Evolutionary conservation across 345 rosid genomes (phyloP), one percentile per base, ranked within the genome.

Genomic region (Eucalyptus caleyi): DNA sequence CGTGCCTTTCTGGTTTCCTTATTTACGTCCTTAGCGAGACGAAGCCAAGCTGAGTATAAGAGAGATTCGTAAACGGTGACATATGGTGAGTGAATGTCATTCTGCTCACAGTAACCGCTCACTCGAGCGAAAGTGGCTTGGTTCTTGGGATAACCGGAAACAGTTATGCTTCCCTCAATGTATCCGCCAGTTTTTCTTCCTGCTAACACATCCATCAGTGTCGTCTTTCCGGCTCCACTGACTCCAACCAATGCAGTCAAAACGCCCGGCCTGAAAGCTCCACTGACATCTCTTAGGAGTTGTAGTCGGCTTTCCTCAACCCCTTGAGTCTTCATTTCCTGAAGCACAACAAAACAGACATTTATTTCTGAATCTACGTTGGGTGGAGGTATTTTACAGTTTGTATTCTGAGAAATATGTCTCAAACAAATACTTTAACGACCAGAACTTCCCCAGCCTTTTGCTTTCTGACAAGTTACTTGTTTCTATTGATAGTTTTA

Each of bases 281-380:
- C 92, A 44, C 94, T 92, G 45, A 91, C 93, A 87, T 89, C 93
- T 9, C 91, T 87, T 16, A 94, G 89, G 81, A 93, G 91, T 86
- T 94, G 95, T 2, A 94, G 90, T 86, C 91, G 90, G 89, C 88
- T 86, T 87, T 91, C 93, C 50, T 91, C 88, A n/a, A 94, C 93
- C 47, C 95, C 95, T 90, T 94, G 94, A n/a, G 77, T 88, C 89
- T 88, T 94, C 94, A 93, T 94, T 91, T 91, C 95, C 95, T 94
- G 90, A 60, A 59, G 85, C 85, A 77, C 16, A 4, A 45, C 3
- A 77, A 77, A 40, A 23, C 16, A 77, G 47, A 40, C 47, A 77
- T 40, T 40, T 77, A 11, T 77, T 11, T 77, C 85, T 77, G 9
- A 40, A 21, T 21, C 27, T 37, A 37, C 45, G 47, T 37, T 77